Percentiles rank a stretch among this genome's conserved stretches.
These are phyloP conservation scores for Microstegium vimineum DNA, from an alignment of 176 grass and related monocot species.

Conservation along the genomic window DNA sequence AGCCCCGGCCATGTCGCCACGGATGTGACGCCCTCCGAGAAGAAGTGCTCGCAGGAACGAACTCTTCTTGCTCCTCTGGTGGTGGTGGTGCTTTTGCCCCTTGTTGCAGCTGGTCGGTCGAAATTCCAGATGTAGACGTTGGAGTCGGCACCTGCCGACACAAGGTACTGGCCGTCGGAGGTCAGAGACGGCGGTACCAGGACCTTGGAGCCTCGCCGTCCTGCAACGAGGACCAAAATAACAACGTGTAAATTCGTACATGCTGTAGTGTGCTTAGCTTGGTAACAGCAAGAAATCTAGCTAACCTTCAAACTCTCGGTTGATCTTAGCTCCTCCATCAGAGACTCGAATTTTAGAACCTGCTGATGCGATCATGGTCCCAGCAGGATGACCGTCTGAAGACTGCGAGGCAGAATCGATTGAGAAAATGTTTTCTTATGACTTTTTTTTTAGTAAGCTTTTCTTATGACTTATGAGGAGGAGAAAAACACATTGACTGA, in stretches of 20 bases:
- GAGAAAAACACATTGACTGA: background rate
- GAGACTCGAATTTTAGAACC: slow-evolving; percentile 52
- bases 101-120: background rate
- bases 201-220: slow-evolving; percentile 39
- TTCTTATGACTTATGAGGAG: background rate
- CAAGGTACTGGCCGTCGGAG: slow-evolving; percentile 48
- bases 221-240: slow-evolving; percentile 27
- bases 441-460: no score
- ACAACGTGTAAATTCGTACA: background rate
- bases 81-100: background rate
- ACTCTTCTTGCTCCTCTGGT: slow-evolving; percentile 12
- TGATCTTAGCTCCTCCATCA: slow-evolving; percentile 41
- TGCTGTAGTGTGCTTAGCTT: no score
- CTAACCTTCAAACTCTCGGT: slow-evolving; percentile 71
- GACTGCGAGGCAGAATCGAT: slow-evolving; percentile 33
- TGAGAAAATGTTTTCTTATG: background rate
- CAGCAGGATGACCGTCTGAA: slow-evolving; percentile 9
- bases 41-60: slow-evolving; percentile 55
- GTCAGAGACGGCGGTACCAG: slow-evolving; percentile 50
- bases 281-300: slow-evolving; percentile 18
- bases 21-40: slow-evolving; percentile 41
- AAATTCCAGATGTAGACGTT: slow-evolving; percentile 64
- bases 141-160: slow-evolving; percentile 54
- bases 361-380: slow-evolving; percentile 48
- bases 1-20: slow-evolving; percentile 54